Evolutionary conservation across 2,329 filamentous ascomycete species (phyloP), one percentile per base, ranked within the genome.

Genomic region (Epichloe festucae): DNA sequence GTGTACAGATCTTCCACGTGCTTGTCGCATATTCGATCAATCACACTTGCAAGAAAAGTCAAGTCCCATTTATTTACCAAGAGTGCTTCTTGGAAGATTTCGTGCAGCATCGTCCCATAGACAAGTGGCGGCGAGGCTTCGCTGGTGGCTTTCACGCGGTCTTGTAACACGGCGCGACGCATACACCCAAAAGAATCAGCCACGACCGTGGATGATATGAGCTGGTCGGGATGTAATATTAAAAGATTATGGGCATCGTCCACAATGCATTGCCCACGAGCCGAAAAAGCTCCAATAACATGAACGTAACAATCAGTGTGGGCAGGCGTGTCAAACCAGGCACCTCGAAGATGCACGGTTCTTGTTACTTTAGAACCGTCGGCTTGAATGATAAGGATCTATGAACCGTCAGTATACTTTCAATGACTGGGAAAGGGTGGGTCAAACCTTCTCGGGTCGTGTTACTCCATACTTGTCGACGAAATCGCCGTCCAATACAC

Each of bases 101-200:
- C 91, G 64, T 98, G 93, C 14, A 98, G 77, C 52, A 98, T 84
- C 39, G 87, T 93, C 46, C 93, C 93, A 63, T 97, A 97, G 0
- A 97, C 82, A 59, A 95, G 82, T 1, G 90, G 81, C 36, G 86
- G 79, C 44, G 82, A 87, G 2, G 87, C 77, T 57, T 89, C 86
- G 60, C 84, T 85, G 0, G 89, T 91, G 8, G 89, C 88, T 67
- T 97, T 97, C 60, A 98, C 85, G 35, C 93, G 84, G 65, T 98
- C 91, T 66, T 97, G 90, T 27, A 98, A 77, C 1, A 97, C 91
- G 34, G 93, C 89, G 56, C 91, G 85, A 17, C 93, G 85, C 64
- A 87, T 84, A 63, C 93, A 98, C 23, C 83, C 84, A 64, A 97
- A 95, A 0, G 93, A 95, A 67, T 98, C 93, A n/a, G 89, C 90